Base-by-base conservation (phyloP, 768 basidiomycete genomes). In the Dacryopinax spathularia region DNA sequence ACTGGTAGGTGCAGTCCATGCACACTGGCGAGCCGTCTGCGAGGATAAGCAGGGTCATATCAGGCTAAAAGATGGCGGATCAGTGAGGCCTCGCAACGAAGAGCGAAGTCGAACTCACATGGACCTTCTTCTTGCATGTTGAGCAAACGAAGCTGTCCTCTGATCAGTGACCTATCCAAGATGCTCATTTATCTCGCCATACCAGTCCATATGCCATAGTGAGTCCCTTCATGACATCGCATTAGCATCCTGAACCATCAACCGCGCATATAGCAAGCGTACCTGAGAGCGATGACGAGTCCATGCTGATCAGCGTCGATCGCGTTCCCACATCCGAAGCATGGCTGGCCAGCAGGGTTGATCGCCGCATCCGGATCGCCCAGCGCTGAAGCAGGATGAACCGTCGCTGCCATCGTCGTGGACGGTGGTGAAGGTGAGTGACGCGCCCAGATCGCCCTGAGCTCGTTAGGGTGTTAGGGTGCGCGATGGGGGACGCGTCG, bases 21-120 rank as follows among this genome's bases (percentile, higher is more conserved):
- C 90, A 94, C 60, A 99, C 93, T 36, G 96, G 96, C n/a, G 88
- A 91, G 25, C 96, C 96, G 75, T 99, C 95, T 33, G 93, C 94
- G 60, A 99, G 84, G 12, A 99, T 80, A 34, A 98, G 82, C n/a
- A 99, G 81, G 76, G 96, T 98, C 27, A 95, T 96, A 75, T 97
- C 95, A 31, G 95, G 92, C 63, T 74, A 33, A 34, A 34, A 60
- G 35, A 59, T n/a, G 27, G 25, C 25, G 43, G 34, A 61, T 56
- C 33, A 39, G 34, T 4, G 2, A 16, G 6, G 16, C n/a, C 18
- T 18, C n/a, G n/a, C n/a, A n/a, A n/a, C 3, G 6, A 3, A 16
- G 2, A 34, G 37, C 6, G 6, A 56, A 56, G 25, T 22, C 48
- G 20, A 60, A 63, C 39, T 9, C 31, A 56, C 48, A 29, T 56